Percentiles rank a stretch among this genome's conserved stretches.
phyloP scores from a whole-genome alignment of 805 yeast species.

The Yamadazyma paraphyllophila region DNA sequence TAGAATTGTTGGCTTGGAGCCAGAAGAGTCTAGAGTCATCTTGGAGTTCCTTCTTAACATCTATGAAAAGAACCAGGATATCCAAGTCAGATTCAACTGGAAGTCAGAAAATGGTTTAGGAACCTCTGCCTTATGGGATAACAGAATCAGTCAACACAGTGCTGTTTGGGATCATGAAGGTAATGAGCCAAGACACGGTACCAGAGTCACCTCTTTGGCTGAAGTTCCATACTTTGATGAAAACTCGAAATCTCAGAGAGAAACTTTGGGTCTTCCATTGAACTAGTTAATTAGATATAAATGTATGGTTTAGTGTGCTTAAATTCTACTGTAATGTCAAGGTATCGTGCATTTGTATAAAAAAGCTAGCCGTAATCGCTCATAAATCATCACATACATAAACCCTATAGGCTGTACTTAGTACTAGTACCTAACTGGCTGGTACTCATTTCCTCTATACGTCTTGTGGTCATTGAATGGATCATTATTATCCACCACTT shows the following conservation, averaged over 20 bases:
- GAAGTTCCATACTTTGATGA: slow-evolving; percentile 53
- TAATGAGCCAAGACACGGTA: slow-evolving; percentile 48
- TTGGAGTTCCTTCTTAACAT: slow-evolving; percentile 46
- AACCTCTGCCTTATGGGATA: slow-evolving; percentile 60
- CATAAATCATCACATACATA: background rate
- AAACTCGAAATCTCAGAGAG: slow-evolving; percentile 51
- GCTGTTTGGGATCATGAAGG: slow-evolving; percentile 54
- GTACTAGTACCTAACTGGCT: background rate
- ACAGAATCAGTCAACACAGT: slow-evolving; percentile 52
- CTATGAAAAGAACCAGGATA: slow-evolving; percentile 51
- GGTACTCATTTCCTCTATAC: slow-evolving; percentile 9
- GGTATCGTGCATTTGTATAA: background rate
- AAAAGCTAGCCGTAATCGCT: background rate
- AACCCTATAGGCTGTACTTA: too few species aligned
- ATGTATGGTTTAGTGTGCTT: background rate
- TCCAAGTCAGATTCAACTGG: slow-evolving; percentile 57
- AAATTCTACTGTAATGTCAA: background rate
- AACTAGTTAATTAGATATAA: background rate
- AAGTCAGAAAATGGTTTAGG: slow-evolving; percentile 40
- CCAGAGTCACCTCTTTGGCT: slow-evolving; percentile 50
- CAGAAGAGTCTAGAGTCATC: slow-evolving; percentile 49
- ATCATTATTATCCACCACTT: slow-evolving; percentile 8
- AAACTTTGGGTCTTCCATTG: slow-evolving; percentile 39
- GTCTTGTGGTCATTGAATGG: slow-evolving; percentile 9
- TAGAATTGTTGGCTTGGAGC: slow-evolving; percentile 51